Evolutionary conservation across 306 rosid species (phyloP), one percentile per base, ranked within the genome.

Genomic region (Biancaea sappan): DNA sequence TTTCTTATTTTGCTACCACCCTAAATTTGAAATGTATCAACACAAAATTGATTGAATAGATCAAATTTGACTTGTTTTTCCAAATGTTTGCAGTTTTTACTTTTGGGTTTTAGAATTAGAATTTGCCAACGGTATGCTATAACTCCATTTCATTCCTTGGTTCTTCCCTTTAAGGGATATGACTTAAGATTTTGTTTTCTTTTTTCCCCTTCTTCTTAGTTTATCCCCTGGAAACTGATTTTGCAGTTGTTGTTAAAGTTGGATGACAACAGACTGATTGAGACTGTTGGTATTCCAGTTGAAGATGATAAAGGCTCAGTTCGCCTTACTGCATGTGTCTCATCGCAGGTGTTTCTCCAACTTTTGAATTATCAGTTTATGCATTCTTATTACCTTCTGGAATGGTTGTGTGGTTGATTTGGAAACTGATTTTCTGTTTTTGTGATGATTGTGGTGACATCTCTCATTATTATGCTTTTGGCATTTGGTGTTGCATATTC

Each of bases 251-350:
- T 94, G 86, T 59, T 94, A 24, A 91, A 94, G 85, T 88, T 94
- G 89, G 93, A 91, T 47, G 98, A 94, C 76, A 91, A 84, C 72
- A 90, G 98, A 78, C 80, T 94, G 89, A 80, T 94, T 73, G 98
- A 94, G 81, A 91, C 98, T 38, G 98, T 94, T 54, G 98, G 98
- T 60, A 94, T 94, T 84, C 98, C 97, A 1, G 95, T 86, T 79
- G 79, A 76, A 71, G 95, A 80, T 34, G 83, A 77, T 13, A 87
- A 80, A 51, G 85, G 82, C 69, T 75, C 88, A 72, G 78, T 60
- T 76, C 96, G 98, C 66, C 96, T 94, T 53, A 94, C 98, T 19
- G 98, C 98, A n/a, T 94, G 98, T 58, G 85, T 94, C 65, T 94
- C 98, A 25, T 91, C 98, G 5, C 98, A 94, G 96, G 98, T 91